These are phyloP conservation scores for Quercus glauca DNA, from an alignment of 306 rosid species.

Conservation along the genomic window DNA sequence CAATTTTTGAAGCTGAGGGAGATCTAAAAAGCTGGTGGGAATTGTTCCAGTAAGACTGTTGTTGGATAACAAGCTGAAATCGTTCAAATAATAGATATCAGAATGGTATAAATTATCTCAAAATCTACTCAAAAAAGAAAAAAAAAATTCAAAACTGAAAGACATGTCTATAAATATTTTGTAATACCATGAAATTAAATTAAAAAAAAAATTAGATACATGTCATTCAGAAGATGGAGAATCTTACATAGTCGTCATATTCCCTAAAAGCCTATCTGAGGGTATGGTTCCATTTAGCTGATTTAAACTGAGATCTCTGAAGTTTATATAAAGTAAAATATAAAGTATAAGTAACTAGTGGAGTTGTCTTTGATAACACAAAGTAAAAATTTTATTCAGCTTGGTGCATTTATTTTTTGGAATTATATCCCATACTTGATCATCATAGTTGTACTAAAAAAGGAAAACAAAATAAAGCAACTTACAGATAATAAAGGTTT, in stretches of 20 bases:
- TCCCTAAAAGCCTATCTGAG: slow-evolving; percentile 42
- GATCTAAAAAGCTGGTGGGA: slow-evolving; percentile 60
- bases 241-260: slow-evolving; percentile 83
- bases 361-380: not conserved
- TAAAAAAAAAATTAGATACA: not conserved
- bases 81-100: slow-evolving; percentile 10
- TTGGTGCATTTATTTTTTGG: slow-evolving; percentile 7
- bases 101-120: not conserved
- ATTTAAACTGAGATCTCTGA: slow-evolving; percentile 84
- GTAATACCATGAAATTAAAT: not conserved
- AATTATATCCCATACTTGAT: slow-evolving; percentile 5
- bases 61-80: slow-evolving; percentile 70
- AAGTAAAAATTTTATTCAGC: slow-evolving; percentile 5
- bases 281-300: slow-evolving; percentile 76
- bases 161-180: not conserved
- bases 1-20: slow-evolving; percentile 70
- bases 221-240: slow-evolving; percentile 29
- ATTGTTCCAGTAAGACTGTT: slow-evolving; percentile 66
- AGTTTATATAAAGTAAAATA: slow-evolving; percentile 31
- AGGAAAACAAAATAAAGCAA: slow-evolving; percentile 28
- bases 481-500: slow-evolving; percentile 65
- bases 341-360: slow-evolving; percentile 11
- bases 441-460: not conserved
- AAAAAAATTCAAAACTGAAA: not conserved
- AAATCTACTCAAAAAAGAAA: no score